Evolutionary conservation across 306 rosid genomes (phyloP).

Genomic region (Crotalaria pallida): DNA sequence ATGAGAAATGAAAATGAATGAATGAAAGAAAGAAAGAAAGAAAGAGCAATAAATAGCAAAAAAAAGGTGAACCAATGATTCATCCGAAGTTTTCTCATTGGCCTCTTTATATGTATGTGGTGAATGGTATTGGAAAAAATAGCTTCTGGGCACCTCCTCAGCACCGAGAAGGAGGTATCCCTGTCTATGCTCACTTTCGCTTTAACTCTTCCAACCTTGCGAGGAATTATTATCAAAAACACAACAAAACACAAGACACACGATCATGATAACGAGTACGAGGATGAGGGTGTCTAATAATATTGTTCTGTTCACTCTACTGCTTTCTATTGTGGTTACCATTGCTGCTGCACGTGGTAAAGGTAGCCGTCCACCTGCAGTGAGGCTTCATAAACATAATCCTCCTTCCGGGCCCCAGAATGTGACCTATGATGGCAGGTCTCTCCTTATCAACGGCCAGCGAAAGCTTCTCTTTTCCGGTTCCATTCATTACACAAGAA

Average conservation of each 20-base stretch:
- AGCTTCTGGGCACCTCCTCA: conserved; percentile 26
- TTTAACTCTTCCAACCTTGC: neutral
- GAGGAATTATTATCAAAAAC: too few species aligned
- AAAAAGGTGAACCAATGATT: neutral
- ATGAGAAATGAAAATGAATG: too few species aligned
- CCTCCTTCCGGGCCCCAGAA: neutral
- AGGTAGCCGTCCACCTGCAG: neutral
- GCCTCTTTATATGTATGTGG: neutral
- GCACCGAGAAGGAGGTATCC: conserved; percentile 21
- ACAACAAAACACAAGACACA: too few species aligned
- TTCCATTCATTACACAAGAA: conserved; percentile 79
- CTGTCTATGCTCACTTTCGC: neutral
- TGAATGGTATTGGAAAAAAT: neutral
- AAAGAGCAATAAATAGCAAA: too few species aligned
- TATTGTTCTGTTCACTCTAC: neutral
- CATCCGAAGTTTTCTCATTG: conserved; percentile 12
- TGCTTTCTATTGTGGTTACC: conserved; percentile 7
- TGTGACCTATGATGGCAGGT: conserved; percentile 53
- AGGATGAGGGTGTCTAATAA: neutral
- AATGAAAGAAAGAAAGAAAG: too few species aligned
- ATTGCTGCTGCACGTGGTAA: neutral
- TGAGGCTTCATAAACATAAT: neutral
- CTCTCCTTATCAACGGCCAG: conserved; percentile 43
- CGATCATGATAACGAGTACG: too few species aligned
- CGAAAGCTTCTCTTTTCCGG: conserved; percentile 75